A percentile compares a stretch with the other conserved stretches of the same genome.
These are phyloP conservation scores for Gastrolobium bilobum DNA, from an alignment of 306 rosid genomes.

Conservation along the genomic window DNA sequence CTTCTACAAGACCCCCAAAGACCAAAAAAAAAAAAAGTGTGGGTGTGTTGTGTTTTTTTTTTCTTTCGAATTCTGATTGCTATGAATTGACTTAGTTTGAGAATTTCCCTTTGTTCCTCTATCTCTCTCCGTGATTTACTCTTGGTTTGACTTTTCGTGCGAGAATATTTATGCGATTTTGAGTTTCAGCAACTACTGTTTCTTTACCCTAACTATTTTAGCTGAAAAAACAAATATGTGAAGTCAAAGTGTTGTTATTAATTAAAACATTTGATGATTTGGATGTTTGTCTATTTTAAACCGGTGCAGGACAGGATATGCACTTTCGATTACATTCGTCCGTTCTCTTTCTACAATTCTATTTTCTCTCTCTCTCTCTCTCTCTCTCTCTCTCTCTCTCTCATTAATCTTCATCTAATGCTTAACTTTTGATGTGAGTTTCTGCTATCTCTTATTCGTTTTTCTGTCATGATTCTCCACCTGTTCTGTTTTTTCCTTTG, in stretches of 20 bases:
- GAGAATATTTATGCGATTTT: conserved; percentile 30
- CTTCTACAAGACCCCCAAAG: too few relatives aligned
- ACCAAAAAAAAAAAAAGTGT: too few relatives aligned
- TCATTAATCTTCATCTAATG: too few relatives aligned
- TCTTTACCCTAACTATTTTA: conserved; percentile 44
- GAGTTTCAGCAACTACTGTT: conserved; percentile 45
- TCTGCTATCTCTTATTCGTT: too few relatives aligned
- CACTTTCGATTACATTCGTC: too few relatives aligned
- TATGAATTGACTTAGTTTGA: conserved; percentile 34
- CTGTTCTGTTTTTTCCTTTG: too few relatives aligned
- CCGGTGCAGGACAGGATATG: neutral
- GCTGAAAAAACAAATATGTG: neutral
- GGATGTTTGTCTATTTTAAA: conserved; percentile 36
- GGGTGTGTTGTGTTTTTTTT: neutral
- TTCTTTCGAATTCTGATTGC: conserved; percentile 18
- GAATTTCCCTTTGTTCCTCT: conserved; percentile 41
- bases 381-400: too few relatives aligned
- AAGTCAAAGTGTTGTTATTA: conserved; percentile 13
- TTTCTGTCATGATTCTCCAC: too few relatives aligned
- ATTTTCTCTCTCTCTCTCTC: too few relatives aligned
- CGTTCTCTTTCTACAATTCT: too few relatives aligned
- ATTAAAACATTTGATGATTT: conserved; percentile 33
- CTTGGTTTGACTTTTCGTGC: conserved; percentile 20
- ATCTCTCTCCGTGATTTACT: conserved; percentile 34
- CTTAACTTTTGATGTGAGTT: too few relatives aligned